Evolutionary conservation across 129 eudicot genomes (phyloP).

Genomic region (Silybum marianum): DNA sequence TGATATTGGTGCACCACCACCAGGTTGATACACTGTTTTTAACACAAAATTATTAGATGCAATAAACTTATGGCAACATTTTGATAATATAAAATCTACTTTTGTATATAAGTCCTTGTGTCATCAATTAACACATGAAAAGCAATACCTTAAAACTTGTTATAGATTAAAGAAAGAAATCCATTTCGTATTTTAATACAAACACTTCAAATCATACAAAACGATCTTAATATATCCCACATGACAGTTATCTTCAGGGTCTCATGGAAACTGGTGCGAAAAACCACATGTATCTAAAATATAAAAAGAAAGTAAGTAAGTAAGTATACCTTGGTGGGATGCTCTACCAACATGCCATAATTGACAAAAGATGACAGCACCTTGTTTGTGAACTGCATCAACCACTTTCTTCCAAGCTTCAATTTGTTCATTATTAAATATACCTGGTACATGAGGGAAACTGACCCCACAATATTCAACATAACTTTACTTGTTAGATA

Average conservation of each 20-base stretch:
- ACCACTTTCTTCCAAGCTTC: slow-evolving; percentile 87
- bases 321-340: slow-evolving; percentile 68
- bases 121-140: neutral
- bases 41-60: neutral
- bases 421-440: slow-evolving; percentile 69
- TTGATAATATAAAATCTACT: neutral
- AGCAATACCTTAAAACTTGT: neutral
- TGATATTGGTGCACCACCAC: slow-evolving; percentile 71
- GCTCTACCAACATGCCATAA: slow-evolving; percentile 98
- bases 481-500: slow-evolving; percentile 8
- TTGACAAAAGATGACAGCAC: slow-evolving; percentile 82
- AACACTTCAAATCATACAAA: neutral
- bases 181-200: neutral
- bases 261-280: too few relatives aligned
- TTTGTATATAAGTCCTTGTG: neutral
- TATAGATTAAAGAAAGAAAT: too few relatives aligned
- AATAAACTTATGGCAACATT: neutral
- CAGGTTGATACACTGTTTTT: slow-evolving; percentile 72
- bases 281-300: too few relatives aligned
- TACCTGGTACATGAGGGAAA: slow-evolving; percentile 89
- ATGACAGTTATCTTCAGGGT: neutral
- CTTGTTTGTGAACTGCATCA: slow-evolving; percentile 80
- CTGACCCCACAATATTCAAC: slow-evolving; percentile 37
- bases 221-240: neutral
- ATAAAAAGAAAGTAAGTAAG: too few relatives aligned